Evolutionary conservation across 306 rosid species (phyloP).

Genomic region (Acacia melanoxylon): DNA sequence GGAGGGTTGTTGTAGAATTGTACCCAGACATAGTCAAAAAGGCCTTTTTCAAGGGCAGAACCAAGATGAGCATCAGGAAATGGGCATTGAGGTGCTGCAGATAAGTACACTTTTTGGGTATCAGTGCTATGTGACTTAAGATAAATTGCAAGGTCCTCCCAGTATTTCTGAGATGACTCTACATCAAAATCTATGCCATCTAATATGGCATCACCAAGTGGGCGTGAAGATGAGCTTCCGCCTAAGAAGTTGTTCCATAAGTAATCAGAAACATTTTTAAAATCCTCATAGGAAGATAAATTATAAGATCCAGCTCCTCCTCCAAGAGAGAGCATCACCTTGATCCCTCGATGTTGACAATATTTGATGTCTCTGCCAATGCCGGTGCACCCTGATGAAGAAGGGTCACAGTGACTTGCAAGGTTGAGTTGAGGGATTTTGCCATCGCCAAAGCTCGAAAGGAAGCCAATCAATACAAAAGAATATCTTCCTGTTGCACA

Average conservation of each 20-base stretch:
- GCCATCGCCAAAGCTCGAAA: constrained; percentile 14
- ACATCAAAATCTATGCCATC: constrained; percentile 40
- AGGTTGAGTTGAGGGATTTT: background rate
- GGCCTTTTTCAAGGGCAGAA: constrained; percentile 26
- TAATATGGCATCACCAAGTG: constrained; percentile 32
- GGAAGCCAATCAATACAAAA: constrained; percentile 18
- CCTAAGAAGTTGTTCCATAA: constrained; percentile 35
- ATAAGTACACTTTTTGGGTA: constrained; percentile 31
- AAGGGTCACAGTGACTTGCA: constrained; percentile 22
- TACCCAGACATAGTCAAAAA: constrained; percentile 54
- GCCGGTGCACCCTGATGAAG: background rate
- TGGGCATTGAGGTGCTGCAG: constrained; percentile 61
- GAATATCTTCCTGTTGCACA: constrained; percentile 27
- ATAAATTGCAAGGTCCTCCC: constrained; percentile 37
- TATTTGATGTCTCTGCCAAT: background rate
- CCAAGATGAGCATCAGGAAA: constrained; percentile 44
- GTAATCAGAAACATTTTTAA: constrained; percentile 24
- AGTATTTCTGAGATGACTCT: constrained; percentile 11
- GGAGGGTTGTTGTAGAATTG: constrained; percentile 43
- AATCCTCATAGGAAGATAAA: constrained; percentile 13
- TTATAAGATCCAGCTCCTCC: background rate
- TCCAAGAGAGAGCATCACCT: constrained; percentile 32
- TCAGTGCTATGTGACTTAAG: constrained; percentile 32
- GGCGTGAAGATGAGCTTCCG: constrained; percentile 30
- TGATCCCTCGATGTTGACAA: constrained; percentile 34